Evolutionary conservation across 1,139 yeast genomes (phyloP), one percentile per base, ranked within the genome.

Genomic region (Geotrichum restrictum): DNA sequence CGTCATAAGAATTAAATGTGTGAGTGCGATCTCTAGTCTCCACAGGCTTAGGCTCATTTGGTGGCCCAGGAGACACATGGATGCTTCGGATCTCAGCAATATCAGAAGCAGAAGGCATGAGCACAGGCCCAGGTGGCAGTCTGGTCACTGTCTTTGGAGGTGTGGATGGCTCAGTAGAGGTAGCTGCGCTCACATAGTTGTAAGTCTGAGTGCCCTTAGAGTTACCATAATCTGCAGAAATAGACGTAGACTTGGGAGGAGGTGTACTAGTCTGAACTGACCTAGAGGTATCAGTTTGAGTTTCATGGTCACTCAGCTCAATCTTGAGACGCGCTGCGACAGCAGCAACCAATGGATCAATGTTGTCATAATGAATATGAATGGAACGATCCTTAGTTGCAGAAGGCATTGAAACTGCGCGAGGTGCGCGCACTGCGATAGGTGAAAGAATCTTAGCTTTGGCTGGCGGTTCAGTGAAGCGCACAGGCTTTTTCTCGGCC

Each of bases 281-380:
- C 45, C 31, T 41, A 16, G 41, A 41, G 16, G 45, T 47, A 27
- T 61, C 62, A 10, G 64, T 61, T 45, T 62, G 64, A 14, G 59
- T 57, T 7, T 45, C 55, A 5, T 54, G 56, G 27, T 57, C 58
- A 19, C 51, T 52, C 10, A 50, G 56, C 3, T 46, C 27, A 8
- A 55, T 41, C 22, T 50, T 46, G 13, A 57, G 51, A 3, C 58
- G 52, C 16, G 46, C 52, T 4, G 58, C 58, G 31, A 57, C 59
- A 11, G 60, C 60, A 11, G 57, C 60, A 5, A 56, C 57, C 14
- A 56, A 32, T 2, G 59, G 60, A 36, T 57, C 60, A 46, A 57
- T 27, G 39, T 52, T 49, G 39, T 53, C 53, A 31, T 56, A 56
- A 43, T 45, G 53, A 13, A 52, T 48, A 39, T 52, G 56, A 32